These are phyloP conservation scores for Petunia axillaris DNA, from an alignment of 257 asterid species.

Conservation along the genomic window DNA sequence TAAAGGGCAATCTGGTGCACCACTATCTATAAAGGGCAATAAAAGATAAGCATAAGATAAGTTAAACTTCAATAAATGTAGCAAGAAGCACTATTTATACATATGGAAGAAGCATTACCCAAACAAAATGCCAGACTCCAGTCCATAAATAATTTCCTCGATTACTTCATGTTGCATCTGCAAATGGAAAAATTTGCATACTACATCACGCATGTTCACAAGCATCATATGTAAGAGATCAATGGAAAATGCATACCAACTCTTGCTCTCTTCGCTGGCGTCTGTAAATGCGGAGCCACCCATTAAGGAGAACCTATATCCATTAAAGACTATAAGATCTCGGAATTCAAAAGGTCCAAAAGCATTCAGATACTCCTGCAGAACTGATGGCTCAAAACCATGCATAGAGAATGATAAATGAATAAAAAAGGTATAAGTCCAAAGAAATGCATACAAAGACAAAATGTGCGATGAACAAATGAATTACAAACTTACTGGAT, in stretches of 20 bases:
- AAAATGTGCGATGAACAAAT: background rate
- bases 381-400: constrained; percentile 9
- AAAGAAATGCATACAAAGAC: background rate
- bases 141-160: constrained; percentile 91
- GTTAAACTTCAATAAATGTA: background rate
- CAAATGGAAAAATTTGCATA: constrained; percentile 34
- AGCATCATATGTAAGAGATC: constrained; percentile 13
- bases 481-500: background rate
- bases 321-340: constrained; percentile 27
- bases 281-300: constrained; percentile 88
- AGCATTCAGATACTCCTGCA: constrained; percentile 7
- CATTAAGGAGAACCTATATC: constrained; percentile 80
- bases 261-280: constrained; percentile 96
- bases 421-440: background rate
- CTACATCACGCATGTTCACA: constrained; percentile 27
- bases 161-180: constrained; percentile 98
- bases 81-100: too few relatives aligned
- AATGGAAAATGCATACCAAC: constrained; percentile 55
- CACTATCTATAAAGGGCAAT: background rate
- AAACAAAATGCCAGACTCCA: constrained; percentile 93
- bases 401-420: background rate
- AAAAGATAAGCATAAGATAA: background rate
- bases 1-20: background rate
- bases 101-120: constrained; percentile 53
- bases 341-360: constrained; percentile 19